These are phyloP conservation scores for Peniophora sp. DNA, from an alignment of 1,284 basidiomycete genomes.

Conservation along the genomic window DNA sequence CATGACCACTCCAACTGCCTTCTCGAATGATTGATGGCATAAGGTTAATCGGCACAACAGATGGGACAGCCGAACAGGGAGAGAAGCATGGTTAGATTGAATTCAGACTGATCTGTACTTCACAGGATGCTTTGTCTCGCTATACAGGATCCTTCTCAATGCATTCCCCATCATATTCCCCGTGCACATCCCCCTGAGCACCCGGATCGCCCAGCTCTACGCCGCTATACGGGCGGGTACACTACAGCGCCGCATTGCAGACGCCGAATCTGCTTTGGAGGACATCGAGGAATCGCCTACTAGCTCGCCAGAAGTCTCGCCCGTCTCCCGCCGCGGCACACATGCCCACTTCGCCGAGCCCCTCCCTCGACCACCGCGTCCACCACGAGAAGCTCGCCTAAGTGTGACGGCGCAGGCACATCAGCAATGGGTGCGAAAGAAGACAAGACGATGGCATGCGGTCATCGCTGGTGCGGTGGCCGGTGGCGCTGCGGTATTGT, in stretches of 20 bases:
- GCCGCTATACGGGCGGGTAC: conserved; percentile 30
- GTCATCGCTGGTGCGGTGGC: conserved; percentile 81
- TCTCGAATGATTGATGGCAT: background rate
- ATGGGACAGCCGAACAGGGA: too few species aligned
- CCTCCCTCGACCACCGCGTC: conserved; percentile 14
- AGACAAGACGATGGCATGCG: conserved; percentile 79
- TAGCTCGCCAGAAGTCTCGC: conserved; percentile 1
- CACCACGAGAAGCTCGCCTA: conserved; percentile 37
- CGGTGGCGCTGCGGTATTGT: conserved; percentile 76
- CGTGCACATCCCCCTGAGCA: conserved; percentile 22
- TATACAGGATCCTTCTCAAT: conserved; percentile 82
- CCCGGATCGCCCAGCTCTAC: conserved; percentile 10
- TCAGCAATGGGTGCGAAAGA: conserved; percentile 53
- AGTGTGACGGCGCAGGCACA: conserved; percentile 58
- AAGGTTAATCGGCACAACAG: background rate
- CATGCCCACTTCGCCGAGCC: conserved; percentile 10
- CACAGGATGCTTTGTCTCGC: conserved; percentile 67
- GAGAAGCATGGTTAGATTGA: too few species aligned
- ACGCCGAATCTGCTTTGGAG: conserved; percentile 15
- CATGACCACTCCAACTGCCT: conserved; percentile 2
- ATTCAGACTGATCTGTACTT: conserved; percentile 5
- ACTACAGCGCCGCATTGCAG: conserved; percentile 4
- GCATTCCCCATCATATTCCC: conserved; percentile 74
- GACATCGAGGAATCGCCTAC: conserved; percentile 10
- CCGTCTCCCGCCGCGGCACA: background rate